These are phyloP conservation scores for Nothophoma quercina DNA, from an alignment of 2,329 filamentous ascomycete genomes.

Conservation along the genomic window DNA sequence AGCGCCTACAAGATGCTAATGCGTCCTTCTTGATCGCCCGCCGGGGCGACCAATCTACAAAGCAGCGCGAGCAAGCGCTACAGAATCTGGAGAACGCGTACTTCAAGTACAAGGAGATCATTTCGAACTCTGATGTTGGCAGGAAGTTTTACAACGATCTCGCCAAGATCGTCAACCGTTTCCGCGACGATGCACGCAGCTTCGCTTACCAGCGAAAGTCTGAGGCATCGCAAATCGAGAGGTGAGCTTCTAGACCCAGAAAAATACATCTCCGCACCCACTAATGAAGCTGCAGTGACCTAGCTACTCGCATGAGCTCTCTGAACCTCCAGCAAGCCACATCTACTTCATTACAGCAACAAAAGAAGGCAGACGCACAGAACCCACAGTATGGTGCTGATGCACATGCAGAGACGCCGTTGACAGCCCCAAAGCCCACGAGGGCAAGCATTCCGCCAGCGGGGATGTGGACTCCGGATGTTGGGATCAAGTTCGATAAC, in stretches of 20 bases:
- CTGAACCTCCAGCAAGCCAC: slow-evolving; percentile 60
- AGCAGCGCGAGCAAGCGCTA: slow-evolving; percentile 83
- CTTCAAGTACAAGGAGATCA: slow-evolving; percentile 94
- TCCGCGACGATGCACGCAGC: slow-evolving; percentile 78
- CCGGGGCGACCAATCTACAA: slow-evolving; percentile 69
- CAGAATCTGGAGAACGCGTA: slow-evolving; percentile 91
- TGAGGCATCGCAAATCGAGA: slow-evolving; percentile 81
- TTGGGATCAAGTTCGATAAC: slow-evolving; percentile 78
- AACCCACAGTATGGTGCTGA: slow-evolving; percentile 65
- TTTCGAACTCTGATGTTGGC: slow-evolving; percentile 88
- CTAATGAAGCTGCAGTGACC: slow-evolving; percentile 54
- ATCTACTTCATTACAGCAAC: slow-evolving; percentile 53
- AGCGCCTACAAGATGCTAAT: slow-evolving; percentile 77
- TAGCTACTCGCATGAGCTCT: slow-evolving; percentile 67
- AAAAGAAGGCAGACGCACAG: slow-evolving; percentile 59
- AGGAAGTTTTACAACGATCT: slow-evolving; percentile 98
- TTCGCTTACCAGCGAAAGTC: slow-evolving; percentile 83
- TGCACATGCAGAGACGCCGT: slow-evolving; percentile 60
- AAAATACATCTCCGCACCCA: neutral
- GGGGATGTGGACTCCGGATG: slow-evolving; percentile 78
- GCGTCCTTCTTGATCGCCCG: slow-evolving; percentile 78
- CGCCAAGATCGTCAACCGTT: slow-evolving; percentile 82
- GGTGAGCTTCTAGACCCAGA: slow-evolving; percentile 61
- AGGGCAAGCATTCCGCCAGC: slow-evolving; percentile 47
- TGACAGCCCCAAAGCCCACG: slow-evolving; percentile 58